Conservation (phyloP, 2,329 filamentous ascomycete genomes). For the Colletotrichum caudatum region DNA sequence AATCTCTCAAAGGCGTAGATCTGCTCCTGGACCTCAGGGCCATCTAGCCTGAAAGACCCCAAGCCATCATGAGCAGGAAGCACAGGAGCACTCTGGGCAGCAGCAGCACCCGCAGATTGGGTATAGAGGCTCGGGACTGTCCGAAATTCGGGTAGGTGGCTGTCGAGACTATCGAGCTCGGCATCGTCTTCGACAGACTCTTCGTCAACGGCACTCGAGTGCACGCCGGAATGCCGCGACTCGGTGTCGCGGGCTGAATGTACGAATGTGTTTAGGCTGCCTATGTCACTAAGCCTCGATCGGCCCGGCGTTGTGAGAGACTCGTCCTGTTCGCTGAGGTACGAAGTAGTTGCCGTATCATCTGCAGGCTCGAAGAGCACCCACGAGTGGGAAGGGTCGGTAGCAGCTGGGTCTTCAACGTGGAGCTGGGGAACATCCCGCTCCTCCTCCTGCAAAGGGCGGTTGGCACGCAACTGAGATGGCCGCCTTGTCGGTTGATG, state of each 20-base stretch:
- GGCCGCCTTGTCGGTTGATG: conserved; percentile 69
- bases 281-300: conserved; percentile 83
- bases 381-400: conserved; percentile 86
- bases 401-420: conserved; percentile 29
- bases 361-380: conserved; percentile 87
- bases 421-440: conserved; percentile 48
- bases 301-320: conserved; percentile 74
- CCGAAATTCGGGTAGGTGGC: conserved; percentile 89
- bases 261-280: conserved; percentile 78
- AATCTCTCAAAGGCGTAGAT: conserved; percentile 90
- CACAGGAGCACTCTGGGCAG: conserved; percentile 73
- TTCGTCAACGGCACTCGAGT: conserved; percentile 53
- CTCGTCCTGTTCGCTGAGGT: conserved; percentile 75
- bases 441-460: conserved; percentile 56
- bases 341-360: conserved; percentile 70
- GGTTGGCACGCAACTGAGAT: conserved; percentile 59
- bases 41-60: conserved; percentile 81
- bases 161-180: conserved; percentile 93
- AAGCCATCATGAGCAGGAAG: conserved; percentile 94
- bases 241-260: conserved; percentile 67
- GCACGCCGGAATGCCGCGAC: conserved; percentile 54
- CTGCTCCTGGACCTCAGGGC: conserved; percentile 79
- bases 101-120: conserved; percentile 56
- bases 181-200: conserved; percentile 71
- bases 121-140: conserved; percentile 63